Conservation (phyloP, 1,284 basidiomycete genomes). For the Pterula multifida region DNA sequence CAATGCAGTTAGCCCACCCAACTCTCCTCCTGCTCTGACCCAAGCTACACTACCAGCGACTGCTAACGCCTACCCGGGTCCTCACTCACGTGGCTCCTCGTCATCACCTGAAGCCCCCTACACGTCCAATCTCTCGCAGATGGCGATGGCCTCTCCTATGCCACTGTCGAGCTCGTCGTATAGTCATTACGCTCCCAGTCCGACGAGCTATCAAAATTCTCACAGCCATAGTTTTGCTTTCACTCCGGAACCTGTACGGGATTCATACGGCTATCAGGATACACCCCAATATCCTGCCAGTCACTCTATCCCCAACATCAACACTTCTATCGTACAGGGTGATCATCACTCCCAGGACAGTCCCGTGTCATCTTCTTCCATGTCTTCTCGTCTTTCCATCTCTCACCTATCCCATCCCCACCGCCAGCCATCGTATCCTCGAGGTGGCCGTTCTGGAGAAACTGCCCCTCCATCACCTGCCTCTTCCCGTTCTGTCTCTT, state of each 20-base stretch:
- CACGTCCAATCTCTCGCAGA: conserved; percentile 20
- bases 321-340: conserved; percentile 14
- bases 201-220: conserved; percentile 11
- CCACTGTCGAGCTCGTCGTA: conserved; percentile 20
- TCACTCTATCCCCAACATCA: conserved; percentile 16
- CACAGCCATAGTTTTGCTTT: neutral
- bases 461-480: conserved; percentile 23
- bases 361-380: conserved; percentile 18
- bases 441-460: conserved; percentile 11
- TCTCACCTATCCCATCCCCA: conserved; percentile 32
- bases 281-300: neutral
- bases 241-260: neutral
- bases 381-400: conserved; percentile 29
- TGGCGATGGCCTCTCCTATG: conserved; percentile 16
- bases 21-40: conserved; percentile 29
- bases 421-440: conserved; percentile 8
- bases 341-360: conserved; percentile 17
- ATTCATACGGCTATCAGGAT: neutral
- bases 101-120: conserved; percentile 29
- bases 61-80: conserved; percentile 18
- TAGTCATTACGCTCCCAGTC: conserved; percentile 16
- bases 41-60: conserved; percentile 33
- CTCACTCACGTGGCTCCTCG: conserved; percentile 24
- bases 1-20: conserved; percentile 18
- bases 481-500: conserved; percentile 33